Conservation (phyloP, 2,329 filamentous ascomycete genomes). For the Claviceps quebecensis region DNA sequence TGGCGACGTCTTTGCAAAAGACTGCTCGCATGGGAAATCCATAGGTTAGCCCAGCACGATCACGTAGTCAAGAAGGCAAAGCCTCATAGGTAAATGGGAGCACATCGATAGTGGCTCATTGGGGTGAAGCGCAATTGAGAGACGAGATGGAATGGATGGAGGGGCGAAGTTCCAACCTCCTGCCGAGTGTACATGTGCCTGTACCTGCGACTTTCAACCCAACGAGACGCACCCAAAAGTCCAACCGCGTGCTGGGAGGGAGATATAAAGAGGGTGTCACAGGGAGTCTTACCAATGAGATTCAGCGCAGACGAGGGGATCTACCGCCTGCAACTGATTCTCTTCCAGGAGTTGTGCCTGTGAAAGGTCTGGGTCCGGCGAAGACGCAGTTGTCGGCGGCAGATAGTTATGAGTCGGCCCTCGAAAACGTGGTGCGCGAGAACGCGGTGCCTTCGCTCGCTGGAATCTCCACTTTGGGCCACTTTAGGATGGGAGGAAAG, state of each 20-base stretch:
- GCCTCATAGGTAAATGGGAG: background rate
- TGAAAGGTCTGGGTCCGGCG: slow-evolving; percentile 10
- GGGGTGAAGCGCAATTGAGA: background rate
- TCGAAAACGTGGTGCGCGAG: slow-evolving; percentile 13
- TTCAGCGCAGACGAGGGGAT: slow-evolving; percentile 45
- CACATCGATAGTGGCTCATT: background rate
- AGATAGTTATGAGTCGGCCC: slow-evolving; percentile 7
- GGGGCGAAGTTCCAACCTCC: background rate
- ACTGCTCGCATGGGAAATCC: slow-evolving; percentile 15
- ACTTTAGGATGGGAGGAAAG: slow-evolving; percentile 2
- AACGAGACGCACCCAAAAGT: background rate
- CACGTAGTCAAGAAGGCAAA: background rate
- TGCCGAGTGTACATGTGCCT: background rate
- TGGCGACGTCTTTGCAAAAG: slow-evolving; percentile 41
- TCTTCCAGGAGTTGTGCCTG: slow-evolving; percentile 21
- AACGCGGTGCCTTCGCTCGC: slow-evolving; percentile 18
- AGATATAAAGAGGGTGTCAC: background rate
- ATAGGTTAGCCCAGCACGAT: slow-evolving; percentile 13
- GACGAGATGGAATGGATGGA: background rate
- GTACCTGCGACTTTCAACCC: background rate
- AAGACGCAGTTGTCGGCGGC: slow-evolving; percentile 6
- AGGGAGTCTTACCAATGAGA: slow-evolving; percentile 36
- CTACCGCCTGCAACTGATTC: slow-evolving; percentile 46
- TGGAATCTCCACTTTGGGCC: slow-evolving; percentile 7
- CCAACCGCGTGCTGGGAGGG: background rate